phyloP scores from a whole-genome alignment of 2,329 filamentous ascomycete genomes.

The Trichophyton simii region DNA sequence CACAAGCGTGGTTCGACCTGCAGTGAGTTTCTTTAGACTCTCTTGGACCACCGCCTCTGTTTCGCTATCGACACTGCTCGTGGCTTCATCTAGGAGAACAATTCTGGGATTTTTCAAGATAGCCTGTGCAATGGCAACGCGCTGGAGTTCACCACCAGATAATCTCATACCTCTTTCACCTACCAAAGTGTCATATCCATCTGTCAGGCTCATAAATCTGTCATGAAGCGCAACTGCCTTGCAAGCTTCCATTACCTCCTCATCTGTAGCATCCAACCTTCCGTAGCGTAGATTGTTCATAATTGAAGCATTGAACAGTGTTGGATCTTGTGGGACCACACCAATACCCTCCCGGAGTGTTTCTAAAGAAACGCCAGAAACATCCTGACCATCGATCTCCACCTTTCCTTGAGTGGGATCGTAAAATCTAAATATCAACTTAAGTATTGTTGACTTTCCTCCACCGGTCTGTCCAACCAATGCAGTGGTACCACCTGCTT shows the following conservation, averaged over 20 bases:
- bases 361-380: slow-evolving; percentile 46
- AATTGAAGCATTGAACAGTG: slow-evolving; percentile 52
- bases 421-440: slow-evolving; percentile 44
- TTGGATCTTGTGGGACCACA: slow-evolving; percentile 52
- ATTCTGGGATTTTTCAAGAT: slow-evolving; percentile 35
- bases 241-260: slow-evolving; percentile 49
- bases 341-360: slow-evolving; percentile 48
- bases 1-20: slow-evolving; percentile 40
- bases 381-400: slow-evolving; percentile 42
- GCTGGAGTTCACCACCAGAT: slow-evolving; percentile 41
- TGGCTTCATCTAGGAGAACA: slow-evolving; percentile 40
- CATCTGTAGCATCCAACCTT: slow-evolving; percentile 47
- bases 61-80: slow-evolving; percentile 37
- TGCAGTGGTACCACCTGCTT: slow-evolving; percentile 40
- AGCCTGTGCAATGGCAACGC: slow-evolving; percentile 37
- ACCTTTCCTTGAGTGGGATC: slow-evolving; percentile 39
- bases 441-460: slow-evolving; percentile 46
- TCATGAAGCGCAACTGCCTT: slow-evolving; percentile 52
- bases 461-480: slow-evolving; percentile 48
- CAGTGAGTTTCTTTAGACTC: slow-evolving; percentile 36
- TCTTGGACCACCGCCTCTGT: slow-evolving; percentile 37
- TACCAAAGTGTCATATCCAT: slow-evolving; percentile 38
- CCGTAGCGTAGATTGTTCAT: slow-evolving; percentile 55
- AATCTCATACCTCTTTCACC: slow-evolving; percentile 40
- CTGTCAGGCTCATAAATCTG: slow-evolving; percentile 47